phyloP scores from a whole-genome alignment of 306 rosid species.

The Dryas alaskensis region DNA sequence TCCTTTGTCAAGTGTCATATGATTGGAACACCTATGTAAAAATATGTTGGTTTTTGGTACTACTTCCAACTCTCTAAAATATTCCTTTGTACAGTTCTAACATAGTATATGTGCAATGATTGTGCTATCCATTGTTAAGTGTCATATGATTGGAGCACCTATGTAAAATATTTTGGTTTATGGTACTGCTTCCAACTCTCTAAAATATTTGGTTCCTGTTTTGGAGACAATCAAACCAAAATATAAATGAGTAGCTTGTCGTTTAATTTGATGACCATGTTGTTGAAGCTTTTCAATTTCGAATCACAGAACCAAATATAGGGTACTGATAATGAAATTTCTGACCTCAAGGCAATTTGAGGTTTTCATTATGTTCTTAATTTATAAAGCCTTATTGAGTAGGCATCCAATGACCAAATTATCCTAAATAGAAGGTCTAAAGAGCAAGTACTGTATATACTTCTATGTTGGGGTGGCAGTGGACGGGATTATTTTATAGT shows the following conservation, averaged over 20 bases:
- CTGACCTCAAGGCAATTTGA: background rate
- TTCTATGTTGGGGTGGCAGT: background rate
- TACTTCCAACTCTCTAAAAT: too few species aligned
- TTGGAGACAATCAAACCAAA: background rate
- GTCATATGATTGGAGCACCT: too few species aligned
- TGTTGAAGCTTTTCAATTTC: background rate
- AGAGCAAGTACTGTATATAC: background rate
- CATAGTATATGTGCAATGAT: too few species aligned
- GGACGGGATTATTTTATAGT: background rate
- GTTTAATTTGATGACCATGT: background rate
- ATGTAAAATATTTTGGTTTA: background rate
- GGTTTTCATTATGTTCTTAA: background rate
- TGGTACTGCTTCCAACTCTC: constrained; percentile 2
- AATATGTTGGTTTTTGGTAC: background rate
- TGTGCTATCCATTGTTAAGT: too few species aligned
- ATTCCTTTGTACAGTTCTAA: background rate
- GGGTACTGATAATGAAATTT: background rate
- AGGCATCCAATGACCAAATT: background rate
- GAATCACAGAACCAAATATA: background rate
- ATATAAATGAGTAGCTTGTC: background rate
- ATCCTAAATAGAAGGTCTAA: background rate
- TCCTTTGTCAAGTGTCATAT: background rate
- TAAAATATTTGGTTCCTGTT: background rate
- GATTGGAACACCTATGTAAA: background rate
- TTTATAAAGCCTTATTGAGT: background rate